Base-by-base conservation (phyloP, 805 yeast genomes). In the Metschnikowia continentalis region DNA sequence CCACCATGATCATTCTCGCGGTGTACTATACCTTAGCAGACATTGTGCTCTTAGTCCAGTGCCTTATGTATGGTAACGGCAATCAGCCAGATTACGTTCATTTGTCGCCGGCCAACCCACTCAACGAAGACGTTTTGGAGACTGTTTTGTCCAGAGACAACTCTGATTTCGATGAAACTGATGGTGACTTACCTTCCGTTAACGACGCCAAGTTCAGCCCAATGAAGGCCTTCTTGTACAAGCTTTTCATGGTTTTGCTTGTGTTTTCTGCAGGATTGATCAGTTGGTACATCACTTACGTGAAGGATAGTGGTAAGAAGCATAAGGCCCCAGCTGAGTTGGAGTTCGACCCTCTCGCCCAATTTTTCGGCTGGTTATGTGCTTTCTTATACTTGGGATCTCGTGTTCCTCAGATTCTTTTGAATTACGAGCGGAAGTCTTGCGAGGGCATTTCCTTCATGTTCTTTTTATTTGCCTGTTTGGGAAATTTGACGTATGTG, bases 361-460 rank as follows among this genome's bases (percentile, higher is more conserved):
- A 92, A 69, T 66, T 82, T 39, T 90, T 90, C 67, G 99, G 99
- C 35, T 81, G 85, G 86, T 64, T 80, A 37, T 85, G 91, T 71
- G 94, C 95, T 6, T 64, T 73, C 1, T 72, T 88, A 38, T 88
- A 88, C 61, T 70, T 92, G 53, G 96, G 96, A 2, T 91, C 98
- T 15, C 77, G 99, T 60, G 70, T 94, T 30, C 99, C 99, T 1
- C 99, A 94, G 70, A 89, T 94, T 48, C 66, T 89, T 52, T 76
- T 92, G 54, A 94, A 94, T 69, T 89, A 78, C 63, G 77, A 84
- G 65, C 79, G 97, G 63, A 91, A 90, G 69, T 86, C 96, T 1
- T 90, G 97, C 65, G 98, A 94, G 54, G 98, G 98, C 22, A 88
- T 92, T 45, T 89, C 96, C 10, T 89, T 94, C 63, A 77, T 92